These are phyloP conservation scores for Panicum hallii DNA, from an alignment of 202 grass and related monocot genomes.

Conservation along the genomic window DNA sequence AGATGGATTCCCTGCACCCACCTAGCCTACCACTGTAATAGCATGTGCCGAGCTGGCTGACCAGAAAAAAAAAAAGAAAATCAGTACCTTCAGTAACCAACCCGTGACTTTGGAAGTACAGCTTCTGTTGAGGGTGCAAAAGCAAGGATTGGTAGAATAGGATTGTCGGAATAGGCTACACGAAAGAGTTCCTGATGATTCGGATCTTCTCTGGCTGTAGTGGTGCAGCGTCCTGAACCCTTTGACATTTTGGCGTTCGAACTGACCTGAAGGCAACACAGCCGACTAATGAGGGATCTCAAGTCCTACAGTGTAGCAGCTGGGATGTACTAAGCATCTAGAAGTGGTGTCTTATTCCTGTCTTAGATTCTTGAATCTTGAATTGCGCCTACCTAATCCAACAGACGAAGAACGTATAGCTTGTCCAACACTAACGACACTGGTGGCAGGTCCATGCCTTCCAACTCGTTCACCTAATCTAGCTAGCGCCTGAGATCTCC, in stretches of 20 bases:
- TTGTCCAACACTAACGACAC: neutral
- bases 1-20: neutral
- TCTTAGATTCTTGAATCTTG: neutral
- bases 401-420: too few species aligned
- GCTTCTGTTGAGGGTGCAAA: neutral
- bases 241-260: slow-evolving; percentile 35
- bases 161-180: too few species aligned
- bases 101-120: slow-evolving; percentile 25
- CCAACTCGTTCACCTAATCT: slow-evolving; percentile 8
- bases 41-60: neutral
- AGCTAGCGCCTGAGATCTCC: neutral
- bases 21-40: neutral
- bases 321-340: neutral
- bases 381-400: neutral
- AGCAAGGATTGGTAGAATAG: too few species aligned
- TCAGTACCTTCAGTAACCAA: neutral
- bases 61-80: neutral
- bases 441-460: neutral
- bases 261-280: neutral
- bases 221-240: neutral
- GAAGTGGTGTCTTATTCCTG: neutral
- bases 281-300: neutral
- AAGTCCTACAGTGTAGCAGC: neutral
- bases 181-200: neutral
- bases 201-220: neutral